These are phyloP conservation scores for Candida chauliodis DNA, from an alignment of 805 yeast genomes.

Conservation along the genomic window DNA sequence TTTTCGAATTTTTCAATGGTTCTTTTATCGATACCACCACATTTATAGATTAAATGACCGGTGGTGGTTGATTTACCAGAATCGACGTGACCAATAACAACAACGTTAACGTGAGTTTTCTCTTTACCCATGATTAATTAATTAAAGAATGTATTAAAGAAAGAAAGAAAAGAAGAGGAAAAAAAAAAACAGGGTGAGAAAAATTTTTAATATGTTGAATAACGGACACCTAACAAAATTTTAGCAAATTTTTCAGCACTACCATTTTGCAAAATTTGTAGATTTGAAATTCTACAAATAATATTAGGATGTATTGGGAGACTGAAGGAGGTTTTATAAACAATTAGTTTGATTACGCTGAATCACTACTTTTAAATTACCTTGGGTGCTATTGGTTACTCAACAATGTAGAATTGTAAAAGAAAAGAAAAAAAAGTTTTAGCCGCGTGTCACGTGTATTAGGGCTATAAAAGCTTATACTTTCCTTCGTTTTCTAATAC, in stretches of 20 bases:
- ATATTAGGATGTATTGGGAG: too few species aligned
- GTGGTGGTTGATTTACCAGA: constrained; percentile 91
- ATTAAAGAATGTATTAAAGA: constrained; percentile 6
- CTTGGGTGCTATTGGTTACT: too few species aligned
- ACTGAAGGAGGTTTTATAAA: too few species aligned
- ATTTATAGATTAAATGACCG: constrained; percentile 98
- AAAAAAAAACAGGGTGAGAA: constrained; percentile 6
- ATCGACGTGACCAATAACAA: constrained; percentile 99
- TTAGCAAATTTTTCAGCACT: too few species aligned
- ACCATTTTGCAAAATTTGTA: too few species aligned
- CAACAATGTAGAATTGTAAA: too few species aligned
- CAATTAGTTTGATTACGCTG: too few species aligned
- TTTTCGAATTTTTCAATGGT: constrained; percentile 97
- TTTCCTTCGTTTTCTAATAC: constrained; percentile 1
- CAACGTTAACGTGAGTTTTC: constrained; percentile 98
- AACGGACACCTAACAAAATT: not conserved
- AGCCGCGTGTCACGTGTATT: not conserved
- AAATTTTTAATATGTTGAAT: not conserved
- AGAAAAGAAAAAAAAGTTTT: too few species aligned
- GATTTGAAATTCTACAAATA: too few species aligned
- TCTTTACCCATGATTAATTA: constrained; percentile 72
- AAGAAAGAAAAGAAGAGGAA: constrained; percentile 6
- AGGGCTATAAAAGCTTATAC: not conserved
- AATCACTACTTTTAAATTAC: too few species aligned
- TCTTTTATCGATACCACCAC: constrained; percentile 99